Evolutionary conservation across 179 eudicot species (phyloP).

Genomic region (Silene vulgaris): DNA sequence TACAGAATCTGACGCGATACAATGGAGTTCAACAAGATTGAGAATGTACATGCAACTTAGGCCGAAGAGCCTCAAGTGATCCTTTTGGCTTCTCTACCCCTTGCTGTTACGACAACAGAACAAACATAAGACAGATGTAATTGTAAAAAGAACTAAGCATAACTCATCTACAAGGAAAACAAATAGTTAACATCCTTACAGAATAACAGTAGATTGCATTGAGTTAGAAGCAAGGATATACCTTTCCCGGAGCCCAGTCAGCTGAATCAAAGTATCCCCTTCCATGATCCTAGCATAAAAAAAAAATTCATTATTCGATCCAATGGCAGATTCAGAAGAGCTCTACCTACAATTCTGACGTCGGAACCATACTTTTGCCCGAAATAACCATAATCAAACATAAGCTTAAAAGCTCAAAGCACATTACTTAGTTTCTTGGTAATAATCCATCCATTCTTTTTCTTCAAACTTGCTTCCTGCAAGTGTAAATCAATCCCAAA

Average conservation of each 20-base stretch:
- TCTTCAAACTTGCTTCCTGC: too few species aligned
- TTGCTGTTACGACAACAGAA: conserved; percentile 45
- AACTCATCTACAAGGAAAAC: neutral
- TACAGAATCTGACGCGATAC: too few species aligned
- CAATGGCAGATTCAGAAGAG: too few species aligned
- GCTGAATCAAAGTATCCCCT: conserved; percentile 92
- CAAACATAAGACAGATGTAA: neutral
- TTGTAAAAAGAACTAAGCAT: too few species aligned
- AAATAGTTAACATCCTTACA: neutral
- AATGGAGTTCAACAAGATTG: too few species aligned
- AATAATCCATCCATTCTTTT: neutral
- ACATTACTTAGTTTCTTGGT: too few species aligned
- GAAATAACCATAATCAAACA: too few species aligned
- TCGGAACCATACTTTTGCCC: too few species aligned
- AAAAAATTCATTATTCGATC: too few species aligned
- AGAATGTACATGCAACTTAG: conserved; percentile 51
- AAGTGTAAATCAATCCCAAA: too few species aligned
- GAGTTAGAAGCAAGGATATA: conserved; percentile 21
- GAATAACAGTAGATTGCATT: neutral
- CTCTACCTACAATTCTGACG: too few species aligned
- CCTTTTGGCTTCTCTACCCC: conserved; percentile 90
- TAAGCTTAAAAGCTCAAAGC: too few species aligned
- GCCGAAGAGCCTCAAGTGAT: conserved; percentile 89
- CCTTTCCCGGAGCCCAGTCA: conserved; percentile 98
- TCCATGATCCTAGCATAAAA: conserved; percentile 65